Evolutionary conservation across 148 eudicot genomes (phyloP), one percentile per base, ranked within the genome.

Genomic region (Diospyros kaki): DNA sequence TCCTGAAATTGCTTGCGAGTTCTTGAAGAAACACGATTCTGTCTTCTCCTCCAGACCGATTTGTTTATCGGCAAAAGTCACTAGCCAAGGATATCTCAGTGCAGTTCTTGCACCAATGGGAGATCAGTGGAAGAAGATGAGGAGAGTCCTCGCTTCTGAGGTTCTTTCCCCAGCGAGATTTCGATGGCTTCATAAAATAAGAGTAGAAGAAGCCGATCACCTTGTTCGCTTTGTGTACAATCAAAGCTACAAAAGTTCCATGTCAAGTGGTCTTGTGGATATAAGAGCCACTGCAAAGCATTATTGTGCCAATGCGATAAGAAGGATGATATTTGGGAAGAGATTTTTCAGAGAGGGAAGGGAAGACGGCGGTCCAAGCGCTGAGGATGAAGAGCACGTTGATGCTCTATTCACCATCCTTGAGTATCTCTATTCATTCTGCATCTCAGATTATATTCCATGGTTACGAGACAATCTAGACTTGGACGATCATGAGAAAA

Each of bases 51-150:
- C 79, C 4, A 56, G 83, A 45, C 79, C 76, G 1, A 14, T 17
- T 58, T 7, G 46, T 46, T 15, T 80, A 66, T 56, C 76, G 0
- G 68, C 68, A 2, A 13, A 65, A 3, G 13, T 74, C 2, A 45
- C 45, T 0, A 80, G 83, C 15, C n/a, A n/a, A 5, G 68, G 51
- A 8, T 78, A 66, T 58, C 14, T 70, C n/a, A 13, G 66, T 12
- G 51, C 68, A 3, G 74, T 28, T 1, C n/a, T 76, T 5, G 6
- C 45, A 2, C 79, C 74, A 2, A 0, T 39, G 9, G 79, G 74
- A 38, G 74, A 76, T 4, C 79, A 76, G 13, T 76, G 68, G 68
- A 76, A 76, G 61, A 76, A 76, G 41, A 76, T 76, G 79, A 50
- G 48, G 43, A 60, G 61, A 70, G 42, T 76, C 42, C 3, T 76